Evolutionary conservation across 768 basidiomycete genomes (phyloP).

Genomic region (Baorangia bicolor): DNA sequence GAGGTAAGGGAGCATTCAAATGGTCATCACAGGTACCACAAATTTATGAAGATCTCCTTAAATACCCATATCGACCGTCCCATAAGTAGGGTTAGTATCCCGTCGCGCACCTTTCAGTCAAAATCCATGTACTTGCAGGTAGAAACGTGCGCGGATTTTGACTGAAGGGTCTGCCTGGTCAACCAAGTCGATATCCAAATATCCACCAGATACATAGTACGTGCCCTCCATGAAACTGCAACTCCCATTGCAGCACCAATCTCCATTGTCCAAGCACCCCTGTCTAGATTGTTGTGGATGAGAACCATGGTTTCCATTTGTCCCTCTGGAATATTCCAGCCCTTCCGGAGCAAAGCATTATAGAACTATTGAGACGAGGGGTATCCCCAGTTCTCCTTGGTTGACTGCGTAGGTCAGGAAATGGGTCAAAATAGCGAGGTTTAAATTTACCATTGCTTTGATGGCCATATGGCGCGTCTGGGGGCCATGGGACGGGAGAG

Average conservation of each 20-base stretch:
- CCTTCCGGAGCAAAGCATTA: slow-evolving; percentile 12
- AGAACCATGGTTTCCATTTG: slow-evolving; percentile 2
- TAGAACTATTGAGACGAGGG: slow-evolving; percentile 15
- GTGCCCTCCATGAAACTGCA: slow-evolving; percentile 14
- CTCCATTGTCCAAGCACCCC: slow-evolving; percentile 10
- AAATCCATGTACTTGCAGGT: too few relatives aligned
- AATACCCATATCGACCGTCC: too few relatives aligned
- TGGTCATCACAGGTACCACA: too few relatives aligned
- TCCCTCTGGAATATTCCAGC: slow-evolving; percentile 3
- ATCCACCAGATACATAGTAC: neutral
- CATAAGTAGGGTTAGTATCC: too few relatives aligned
- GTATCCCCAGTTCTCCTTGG: slow-evolving; percentile 13
- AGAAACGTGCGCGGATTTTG: too few relatives aligned
- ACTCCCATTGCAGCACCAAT: slow-evolving; percentile 10
- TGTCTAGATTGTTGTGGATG: slow-evolving; percentile 10
- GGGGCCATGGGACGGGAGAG: slow-evolving; percentile 7
- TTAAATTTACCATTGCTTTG: slow-evolving; percentile 5
- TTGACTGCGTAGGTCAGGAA: neutral
- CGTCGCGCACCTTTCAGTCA: too few relatives aligned
- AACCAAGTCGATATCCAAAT: neutral
- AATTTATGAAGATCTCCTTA: too few relatives aligned
- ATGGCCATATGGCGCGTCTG: slow-evolving; percentile 9
- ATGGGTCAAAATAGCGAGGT: neutral
- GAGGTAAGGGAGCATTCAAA: too few relatives aligned
- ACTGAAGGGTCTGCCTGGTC: too few relatives aligned